phyloP scores from a whole-genome alignment of 768 basidiomycete species.

The Chalciporus piperatus region DNA sequence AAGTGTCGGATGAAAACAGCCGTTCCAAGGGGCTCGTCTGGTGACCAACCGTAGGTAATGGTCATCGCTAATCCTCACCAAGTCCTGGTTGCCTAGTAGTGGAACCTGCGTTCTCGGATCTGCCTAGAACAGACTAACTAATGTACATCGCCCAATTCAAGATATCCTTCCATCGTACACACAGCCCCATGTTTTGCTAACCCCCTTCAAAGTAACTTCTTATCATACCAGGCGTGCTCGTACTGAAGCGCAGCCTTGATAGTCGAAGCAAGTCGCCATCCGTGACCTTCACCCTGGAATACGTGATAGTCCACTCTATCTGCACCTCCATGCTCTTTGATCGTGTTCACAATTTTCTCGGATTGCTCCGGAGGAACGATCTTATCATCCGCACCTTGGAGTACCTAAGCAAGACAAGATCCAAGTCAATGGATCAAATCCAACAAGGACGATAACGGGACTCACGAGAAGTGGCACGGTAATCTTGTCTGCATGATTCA shows the following conservation, averaged over 20 bases:
- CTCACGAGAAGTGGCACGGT: conserved; percentile 60
- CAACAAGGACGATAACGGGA: background rate
- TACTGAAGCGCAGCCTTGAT: conserved; percentile 34
- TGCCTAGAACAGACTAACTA: background rate
- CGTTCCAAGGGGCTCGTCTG: no score
- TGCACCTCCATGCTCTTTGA: conserved; percentile 15
- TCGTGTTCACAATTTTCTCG: conserved; percentile 28
- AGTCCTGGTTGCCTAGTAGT: no score
- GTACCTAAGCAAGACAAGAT: conserved; percentile 41
- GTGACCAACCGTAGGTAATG: no score
- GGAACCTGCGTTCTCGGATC: no score
- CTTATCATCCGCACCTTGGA: conserved; percentile 64
- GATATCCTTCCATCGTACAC: no score
- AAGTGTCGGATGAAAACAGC: no score
- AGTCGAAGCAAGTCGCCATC: conserved; percentile 35
- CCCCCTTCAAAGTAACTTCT: conserved; percentile 1
- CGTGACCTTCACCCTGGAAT: conserved; percentile 46
- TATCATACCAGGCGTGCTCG: conserved; percentile 38
- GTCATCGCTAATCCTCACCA: no score
- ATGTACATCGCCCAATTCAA: background rate
- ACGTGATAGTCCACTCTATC: conserved; percentile 35
- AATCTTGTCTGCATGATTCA: conserved; percentile 62
- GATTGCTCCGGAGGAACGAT: conserved; percentile 71
- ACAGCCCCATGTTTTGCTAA: background rate
- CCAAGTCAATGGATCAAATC: background rate